These are phyloP conservation scores for Uromyces viciae-fabae DNA, from an alignment of 1,284 basidiomycete genomes.

Conservation along the genomic window DNA sequence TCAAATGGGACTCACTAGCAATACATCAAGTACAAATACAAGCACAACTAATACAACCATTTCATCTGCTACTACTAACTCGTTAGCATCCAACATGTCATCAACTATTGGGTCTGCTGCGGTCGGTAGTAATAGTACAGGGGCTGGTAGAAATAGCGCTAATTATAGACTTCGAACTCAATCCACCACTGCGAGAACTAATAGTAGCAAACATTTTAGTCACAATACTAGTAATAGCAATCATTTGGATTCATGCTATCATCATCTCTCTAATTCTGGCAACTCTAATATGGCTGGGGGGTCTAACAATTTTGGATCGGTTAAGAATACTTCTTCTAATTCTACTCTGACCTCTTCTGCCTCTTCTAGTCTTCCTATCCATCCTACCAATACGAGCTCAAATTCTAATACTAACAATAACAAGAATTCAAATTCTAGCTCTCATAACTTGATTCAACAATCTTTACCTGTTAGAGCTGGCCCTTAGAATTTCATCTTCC, in stretches of 20 bases:
- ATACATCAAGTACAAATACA: not conserved
- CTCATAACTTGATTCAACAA: not conserved
- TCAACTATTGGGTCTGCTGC: not conserved
- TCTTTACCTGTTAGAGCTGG: slow-evolving; percentile 30
- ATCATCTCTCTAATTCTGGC: not conserved
- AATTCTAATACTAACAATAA: not conserved
- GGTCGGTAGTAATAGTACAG: not conserved
- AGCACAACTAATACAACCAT: not conserved
- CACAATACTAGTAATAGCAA: not conserved
- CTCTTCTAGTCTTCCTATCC: not conserved
- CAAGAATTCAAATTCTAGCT: not conserved
- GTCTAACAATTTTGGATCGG: not conserved
- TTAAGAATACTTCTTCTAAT: not conserved
- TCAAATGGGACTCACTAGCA: not conserved
- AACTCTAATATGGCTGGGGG: not conserved
- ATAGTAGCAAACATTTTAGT: not conserved
- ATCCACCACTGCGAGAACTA: not conserved
- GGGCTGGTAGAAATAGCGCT: not conserved
- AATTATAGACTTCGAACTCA: slow-evolving; percentile 1
- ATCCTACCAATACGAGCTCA: not conserved
- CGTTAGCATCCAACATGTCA: not conserved
- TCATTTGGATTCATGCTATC: not conserved
- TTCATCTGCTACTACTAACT: not conserved
- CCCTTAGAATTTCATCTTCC: not conserved
- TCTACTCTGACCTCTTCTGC: not conserved